Evolutionary conservation across 1,139 yeast genomes (phyloP).

Genomic region (Blastobotrys proliferans): DNA sequence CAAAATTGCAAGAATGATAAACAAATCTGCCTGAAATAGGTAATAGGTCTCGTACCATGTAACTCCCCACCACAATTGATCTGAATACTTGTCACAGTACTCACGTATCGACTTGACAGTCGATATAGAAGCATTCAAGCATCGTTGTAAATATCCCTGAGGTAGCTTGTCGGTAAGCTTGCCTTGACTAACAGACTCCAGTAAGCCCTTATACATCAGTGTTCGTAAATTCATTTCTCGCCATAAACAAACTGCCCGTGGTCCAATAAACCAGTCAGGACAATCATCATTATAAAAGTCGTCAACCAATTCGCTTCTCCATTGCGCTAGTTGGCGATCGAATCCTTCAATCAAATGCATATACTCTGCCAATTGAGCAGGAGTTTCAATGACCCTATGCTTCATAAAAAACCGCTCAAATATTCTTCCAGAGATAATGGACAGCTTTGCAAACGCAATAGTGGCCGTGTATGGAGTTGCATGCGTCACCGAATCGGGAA

Average conservation of each 20-base stretch:
- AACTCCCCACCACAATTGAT: constrained; percentile 14
- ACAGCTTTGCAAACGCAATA: constrained; percentile 15
- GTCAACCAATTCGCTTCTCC: constrained; percentile 12
- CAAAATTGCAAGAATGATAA: constrained; percentile 13
- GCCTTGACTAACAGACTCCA: constrained; percentile 14
- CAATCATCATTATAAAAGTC: constrained; percentile 12
- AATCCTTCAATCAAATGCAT: constrained; percentile 12
- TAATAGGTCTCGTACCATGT: constrained; percentile 19
- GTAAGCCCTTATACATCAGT: constrained; percentile 16
- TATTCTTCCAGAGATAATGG: constrained; percentile 15
- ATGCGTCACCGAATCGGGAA: constrained; percentile 8
- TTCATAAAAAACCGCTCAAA: constrained; percentile 14
- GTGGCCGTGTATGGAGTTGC: constrained; percentile 17
- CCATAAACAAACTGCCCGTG: constrained; percentile 15
- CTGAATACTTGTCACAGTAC: constrained; percentile 8
- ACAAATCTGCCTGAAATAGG: constrained; percentile 15
- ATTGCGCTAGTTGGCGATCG: constrained; percentile 13
- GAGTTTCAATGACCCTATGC: constrained; percentile 4
- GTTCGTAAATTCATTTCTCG: constrained; percentile 15
- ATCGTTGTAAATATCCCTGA: constrained; percentile 7
- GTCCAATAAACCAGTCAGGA: constrained; percentile 17
- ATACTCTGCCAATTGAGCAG: constrained; percentile 13
- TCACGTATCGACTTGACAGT: constrained; percentile 11
- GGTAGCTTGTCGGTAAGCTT: constrained; percentile 7
- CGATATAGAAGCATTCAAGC: constrained; percentile 10